Evolutionary conservation across 345 rosid genomes (phyloP).

Genomic region (Kernera saxatilis): DNA sequence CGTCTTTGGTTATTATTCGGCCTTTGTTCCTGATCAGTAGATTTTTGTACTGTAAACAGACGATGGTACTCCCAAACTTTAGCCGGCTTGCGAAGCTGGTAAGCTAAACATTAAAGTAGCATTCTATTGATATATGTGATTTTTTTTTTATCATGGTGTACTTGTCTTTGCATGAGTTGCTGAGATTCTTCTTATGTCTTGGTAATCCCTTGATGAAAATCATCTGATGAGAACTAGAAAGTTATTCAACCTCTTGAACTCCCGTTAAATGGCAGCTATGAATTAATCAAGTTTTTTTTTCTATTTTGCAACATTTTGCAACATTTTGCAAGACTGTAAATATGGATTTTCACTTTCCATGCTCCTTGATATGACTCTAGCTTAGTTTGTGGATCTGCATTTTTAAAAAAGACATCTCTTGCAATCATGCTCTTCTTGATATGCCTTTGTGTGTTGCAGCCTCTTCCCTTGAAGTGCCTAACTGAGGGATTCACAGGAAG

Average conservation of each 20-base stretch:
- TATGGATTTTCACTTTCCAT: neutral
- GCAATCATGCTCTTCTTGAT: conserved; percentile 1
- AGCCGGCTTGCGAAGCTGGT: conserved; percentile 86
- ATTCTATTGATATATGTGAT: neutral
- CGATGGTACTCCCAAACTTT: conserved; percentile 82
- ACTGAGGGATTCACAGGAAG: conserved; percentile 66
- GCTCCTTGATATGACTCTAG: neutral
- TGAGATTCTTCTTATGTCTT: neutral
- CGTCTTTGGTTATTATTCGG: neutral
- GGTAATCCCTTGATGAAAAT: neutral
- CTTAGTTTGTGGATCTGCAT: neutral
- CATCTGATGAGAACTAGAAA: neutral
- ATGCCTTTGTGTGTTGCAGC: conserved; percentile 45
- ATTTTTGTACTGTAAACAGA: conserved; percentile 41
- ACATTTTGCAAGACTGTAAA: neutral
- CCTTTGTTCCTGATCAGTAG: conserved; percentile 7
- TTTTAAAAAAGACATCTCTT: neutral
- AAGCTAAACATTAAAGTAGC: conserved; percentile 16
- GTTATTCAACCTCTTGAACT: neutral
- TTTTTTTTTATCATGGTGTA: neutral
- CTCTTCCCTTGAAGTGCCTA: conserved; percentile 69
- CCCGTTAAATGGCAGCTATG: neutral
- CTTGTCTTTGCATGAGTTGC: neutral
- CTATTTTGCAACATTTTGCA: neutral
- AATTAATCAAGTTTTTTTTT: neutral